Base-by-base conservation (phyloP, 2,329 filamentous ascomycete species). In the Phaeomoniella chlamydospora region DNA sequence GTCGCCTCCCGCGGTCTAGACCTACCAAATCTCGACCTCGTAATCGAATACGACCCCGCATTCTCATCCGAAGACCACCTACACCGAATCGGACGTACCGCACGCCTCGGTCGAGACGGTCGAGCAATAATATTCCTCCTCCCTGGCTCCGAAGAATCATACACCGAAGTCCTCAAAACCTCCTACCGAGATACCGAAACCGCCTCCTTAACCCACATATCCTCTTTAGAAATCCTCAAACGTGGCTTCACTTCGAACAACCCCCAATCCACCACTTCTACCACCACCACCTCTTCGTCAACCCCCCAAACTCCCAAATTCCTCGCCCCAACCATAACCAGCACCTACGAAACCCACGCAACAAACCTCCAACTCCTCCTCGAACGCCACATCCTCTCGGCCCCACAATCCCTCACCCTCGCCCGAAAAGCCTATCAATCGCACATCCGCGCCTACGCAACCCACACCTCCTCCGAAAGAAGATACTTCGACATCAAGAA, bases 1-100 rank as follows among this genome's bases (percentile, higher is more conserved):
- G 90, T 98, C 35, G 85, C 90, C 10, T 90, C 90, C 14, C 84
- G 90, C 52, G 90, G 90, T 62, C 76, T 98, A 30, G 90, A 98
- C 65, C 74, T 98, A 12, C 88, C 88, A 1, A 88, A 90, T 35
- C 84, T 98, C 35, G 90, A 98, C 54, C 69, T 94, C 14, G 86
- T 98, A 34, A 73, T 98, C 38, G 90, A 98, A 56, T 96, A 94
- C 53, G 90, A 98, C 52, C 87, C 90, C 0, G 84, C 90, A 2
- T 96, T 96, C 59, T 85, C 81, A 52, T 77, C 85, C 15, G 82
- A 87, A 41, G 90, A 98, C 55, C 90, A 98, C 55, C 71, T 94
- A 5, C 90, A 98, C 61, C 80, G 90, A 38, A 84, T 96, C 37
- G 90, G 90, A 37, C 81, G 90, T 55, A 98, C 90, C 9, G 90